These are phyloP conservation scores for Calendula officinalis DNA, from an alignment of 129 eudicot species.

Conservation along the genomic window DNA sequence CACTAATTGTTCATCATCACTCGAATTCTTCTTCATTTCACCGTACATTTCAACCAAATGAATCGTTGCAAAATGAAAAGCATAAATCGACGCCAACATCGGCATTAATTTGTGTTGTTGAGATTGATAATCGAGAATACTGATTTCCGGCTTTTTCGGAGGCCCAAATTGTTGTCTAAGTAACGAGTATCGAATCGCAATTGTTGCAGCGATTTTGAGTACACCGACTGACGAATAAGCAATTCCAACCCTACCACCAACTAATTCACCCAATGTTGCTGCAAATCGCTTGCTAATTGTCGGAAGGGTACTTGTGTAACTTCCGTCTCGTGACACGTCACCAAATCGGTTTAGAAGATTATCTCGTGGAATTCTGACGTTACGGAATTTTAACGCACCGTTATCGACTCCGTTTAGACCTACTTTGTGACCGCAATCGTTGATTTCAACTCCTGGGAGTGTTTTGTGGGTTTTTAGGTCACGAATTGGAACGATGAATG, in stretches of 20 bases:
- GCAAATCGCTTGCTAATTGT: slow-evolving; percentile 80
- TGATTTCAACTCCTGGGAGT: slow-evolving; percentile 81
- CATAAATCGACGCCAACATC: slow-evolving; percentile 89
- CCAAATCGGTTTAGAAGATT: slow-evolving; percentile 90
- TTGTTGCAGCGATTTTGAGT: slow-evolving; percentile 72
- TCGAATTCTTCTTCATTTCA: slow-evolving; percentile 72
- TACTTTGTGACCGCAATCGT: slow-evolving; percentile 93
- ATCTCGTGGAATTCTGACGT: slow-evolving; percentile 90
- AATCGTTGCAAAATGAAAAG: slow-evolving; percentile 79
- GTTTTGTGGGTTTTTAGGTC: slow-evolving; percentile 65
- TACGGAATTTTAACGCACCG: slow-evolving; percentile 74
- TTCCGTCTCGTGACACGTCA: slow-evolving; percentile 88
- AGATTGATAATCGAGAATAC: slow-evolving; percentile 90
- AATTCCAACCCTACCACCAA: slow-evolving; percentile 93
- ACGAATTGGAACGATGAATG: slow-evolving; percentile 91
- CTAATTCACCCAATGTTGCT: slow-evolving; percentile 93
- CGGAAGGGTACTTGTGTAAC: slow-evolving; percentile 77
- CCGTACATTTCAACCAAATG: slow-evolving; percentile 77
- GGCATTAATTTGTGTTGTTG: slow-evolving; percentile 97
- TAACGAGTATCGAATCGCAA: slow-evolving; percentile 82
- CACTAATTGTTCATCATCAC: slow-evolving; percentile 69
- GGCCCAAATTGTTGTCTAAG: slow-evolving; percentile 93
- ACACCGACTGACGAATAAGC: slow-evolving; percentile 92
- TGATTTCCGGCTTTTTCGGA: slow-evolving; percentile 75
- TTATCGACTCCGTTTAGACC: slow-evolving; percentile 98